A percentile compares a stretch with the other conserved stretches of the same genome.
phyloP scores from a whole-genome alignment of 495 filamentous ascomycete genomes.

The Penicillium ochrochloron region DNA sequence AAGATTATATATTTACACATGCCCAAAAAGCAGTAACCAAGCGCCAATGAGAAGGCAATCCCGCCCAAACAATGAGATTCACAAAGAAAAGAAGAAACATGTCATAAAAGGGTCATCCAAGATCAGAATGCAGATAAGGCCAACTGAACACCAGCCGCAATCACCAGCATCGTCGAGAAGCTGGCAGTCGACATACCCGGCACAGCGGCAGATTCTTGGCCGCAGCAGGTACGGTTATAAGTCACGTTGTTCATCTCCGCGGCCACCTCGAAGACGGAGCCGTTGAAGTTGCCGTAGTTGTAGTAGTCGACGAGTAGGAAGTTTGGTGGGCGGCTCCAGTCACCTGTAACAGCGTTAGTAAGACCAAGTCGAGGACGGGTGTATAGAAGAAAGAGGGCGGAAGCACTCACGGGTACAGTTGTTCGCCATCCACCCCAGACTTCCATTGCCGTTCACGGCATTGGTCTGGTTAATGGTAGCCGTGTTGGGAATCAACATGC shows the following conservation, averaged over 20 bases:
- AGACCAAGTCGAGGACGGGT: not conserved
- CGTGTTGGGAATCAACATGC: constrained; percentile 76
- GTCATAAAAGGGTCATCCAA: constrained; percentile 7
- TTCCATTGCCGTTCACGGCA: constrained; percentile 62
- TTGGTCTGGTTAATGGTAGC: constrained; percentile 72
- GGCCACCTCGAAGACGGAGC: constrained; percentile 91
- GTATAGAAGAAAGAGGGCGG: not conserved
- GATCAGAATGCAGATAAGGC: constrained; percentile 32
- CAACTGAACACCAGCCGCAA: constrained; percentile 35
- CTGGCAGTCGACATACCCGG: constrained; percentile 27
- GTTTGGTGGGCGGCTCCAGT: constrained; percentile 77
- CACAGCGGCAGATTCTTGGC: constrained; percentile 43
- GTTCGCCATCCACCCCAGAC: constrained; percentile 69
- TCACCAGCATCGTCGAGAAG: constrained; percentile 29
- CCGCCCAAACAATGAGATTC: not conserved
- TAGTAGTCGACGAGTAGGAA: constrained; percentile 92
- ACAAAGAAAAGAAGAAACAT: not conserved
- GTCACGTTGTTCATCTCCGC: constrained; percentile 85
- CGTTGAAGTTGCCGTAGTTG: constrained; percentile 68
- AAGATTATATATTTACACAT: constrained; percentile 8
- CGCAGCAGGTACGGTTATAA: constrained; percentile 77
- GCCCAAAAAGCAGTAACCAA: not conserved
- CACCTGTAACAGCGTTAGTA: constrained; percentile 29
- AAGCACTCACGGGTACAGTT: constrained; percentile 65
- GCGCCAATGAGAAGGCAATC: constrained; percentile 5